Evolutionary conservation across 2,329 filamentous ascomycete genomes (phyloP), one percentile per base, ranked within the genome.

Genomic region (Neurospora sp.): DNA sequence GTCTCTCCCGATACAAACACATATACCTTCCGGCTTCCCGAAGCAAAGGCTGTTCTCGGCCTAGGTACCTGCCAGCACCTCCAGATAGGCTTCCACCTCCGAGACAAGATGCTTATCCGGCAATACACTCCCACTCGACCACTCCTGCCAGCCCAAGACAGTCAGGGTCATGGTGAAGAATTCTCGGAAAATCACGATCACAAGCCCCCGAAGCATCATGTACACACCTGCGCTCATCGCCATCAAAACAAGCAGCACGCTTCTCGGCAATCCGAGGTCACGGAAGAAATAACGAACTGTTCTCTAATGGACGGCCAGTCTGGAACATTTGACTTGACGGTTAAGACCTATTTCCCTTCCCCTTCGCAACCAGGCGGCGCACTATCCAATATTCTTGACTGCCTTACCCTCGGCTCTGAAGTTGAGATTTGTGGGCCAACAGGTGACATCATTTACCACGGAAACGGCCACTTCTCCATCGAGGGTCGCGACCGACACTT

Each of bases 41-140:
- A 78, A 0, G 75, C 73, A 23, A 78, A 78, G 40, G 76, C 79
- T n/a, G 77, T 80, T 7, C 79, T 87, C 0, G 84, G 84, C 0
- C 76, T 86, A 0, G 80, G 79, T 17, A 86, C 83, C 0, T 84
- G 84, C 68, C 83, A 87, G 74, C 85, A 87, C 73, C 76, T 87
- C 28, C 80, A 85, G 69, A 71, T 87, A 9, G 85, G 84, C 2
- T 85, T 86, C 73, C 84, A 87, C 70, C 78, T 86, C 71, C 75
- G 78, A 58, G 84, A 86, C 72, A 79, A 81, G 68, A 83, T 87
- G 78, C 78, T 86, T 11, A 79, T 85, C 13, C 81, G 85, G 1
- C 79, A 79, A 0, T 87, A 86, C 73, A 86, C 84, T 0, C 85
- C 85, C 0, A 84, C 82, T 0, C 76, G 81, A 11, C 85, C 85